phyloP scores from a whole-genome alignment of 805 yeast species.

The Metschnikowia similis region DNA sequence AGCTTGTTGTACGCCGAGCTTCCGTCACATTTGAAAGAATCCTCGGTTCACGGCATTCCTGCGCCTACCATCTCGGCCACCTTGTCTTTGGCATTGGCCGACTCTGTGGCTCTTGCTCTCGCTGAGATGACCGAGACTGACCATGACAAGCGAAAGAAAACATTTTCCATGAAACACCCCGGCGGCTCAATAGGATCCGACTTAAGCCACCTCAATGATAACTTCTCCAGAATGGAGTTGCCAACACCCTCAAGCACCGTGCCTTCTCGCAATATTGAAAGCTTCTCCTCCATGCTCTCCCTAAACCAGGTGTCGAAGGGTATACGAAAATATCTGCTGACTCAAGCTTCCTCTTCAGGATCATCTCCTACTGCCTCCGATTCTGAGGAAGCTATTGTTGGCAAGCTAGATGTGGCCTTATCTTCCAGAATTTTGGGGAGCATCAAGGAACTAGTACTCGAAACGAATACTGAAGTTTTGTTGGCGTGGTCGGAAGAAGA shows the following conservation, averaged over 20 bases:
- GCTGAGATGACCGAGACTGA: constrained; percentile 64
- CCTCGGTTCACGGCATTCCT: constrained; percentile 66
- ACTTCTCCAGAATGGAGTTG: constrained; percentile 10
- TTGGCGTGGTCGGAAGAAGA: constrained; percentile 15
- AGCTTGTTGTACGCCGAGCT: constrained; percentile 60
- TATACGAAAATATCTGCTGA: constrained; percentile 2
- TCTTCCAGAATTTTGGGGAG: constrained; percentile 4
- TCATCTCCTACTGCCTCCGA: constrained; percentile 10
- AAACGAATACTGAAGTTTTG: constrained; percentile 1
- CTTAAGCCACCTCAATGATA: constrained; percentile 33
- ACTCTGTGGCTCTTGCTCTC: constrained; percentile 71
- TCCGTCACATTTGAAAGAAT: constrained; percentile 56
- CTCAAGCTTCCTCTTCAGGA: constrained; percentile 5
- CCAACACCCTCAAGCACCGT: constrained; percentile 5
- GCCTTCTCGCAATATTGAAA: constrained; percentile 6
- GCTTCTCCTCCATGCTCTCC: constrained; percentile 17
- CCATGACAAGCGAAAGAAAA: constrained; percentile 44
- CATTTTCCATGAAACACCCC: constrained; percentile 75
- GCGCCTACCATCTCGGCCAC: constrained; percentile 89
- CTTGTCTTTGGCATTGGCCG: constrained; percentile 68
- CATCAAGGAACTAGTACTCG: neutral
- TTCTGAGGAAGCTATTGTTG: constrained; percentile 8
- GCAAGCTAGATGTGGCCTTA: constrained; percentile 4
- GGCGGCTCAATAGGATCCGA: constrained; percentile 83
- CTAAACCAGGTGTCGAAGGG: constrained; percentile 10